Base-by-base conservation (phyloP, 495 filamentous ascomycete genomes). In the Hyaloscypha variabilis region DNA sequence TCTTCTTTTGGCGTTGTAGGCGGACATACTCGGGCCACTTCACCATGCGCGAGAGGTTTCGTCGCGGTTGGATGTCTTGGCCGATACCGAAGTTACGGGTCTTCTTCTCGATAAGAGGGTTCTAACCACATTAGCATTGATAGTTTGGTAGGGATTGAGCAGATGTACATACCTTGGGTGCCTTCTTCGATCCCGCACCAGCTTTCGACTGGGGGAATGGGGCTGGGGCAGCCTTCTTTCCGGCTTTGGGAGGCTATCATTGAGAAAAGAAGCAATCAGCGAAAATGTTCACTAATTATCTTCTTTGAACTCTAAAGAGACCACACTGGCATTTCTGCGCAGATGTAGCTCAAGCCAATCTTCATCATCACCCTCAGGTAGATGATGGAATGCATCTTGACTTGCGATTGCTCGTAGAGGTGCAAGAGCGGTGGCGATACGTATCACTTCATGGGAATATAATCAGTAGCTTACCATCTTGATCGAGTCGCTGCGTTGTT, bases 1-100 rank as follows among this genome's bases (percentile, higher is more conserved):
- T 94, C 90, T 98, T 99, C 87, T 93, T 93, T 86, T 98, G 96
- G 85, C 95, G 94, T 85, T 98, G 96, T 58, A 98, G 94, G 74
- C 93, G 96, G 82, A 98, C 90, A 84, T 96, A 97, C 82, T 94
- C 91, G 76, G 94, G 94, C 96, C 96, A 99, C 86, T 94, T 96
- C 74, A 97, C 95, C 92, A 98, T 97, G 79, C 96, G 96, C 72
- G 92, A 93, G 64, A 99, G 88, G 85, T 98, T 97, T 79, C 95
- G 92, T 77, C 86, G 87, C 76, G 95, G 95, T 85, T 99, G 96
- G 84, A 98, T 92, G 80, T 95, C 94, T 86, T 97, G 93, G 79
- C 96, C 96, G 78, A 98, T 97, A 76, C 96, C 96, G 85, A 89
- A 99, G 91, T 99, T 99, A 77, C 92, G 91, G 65, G 92, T 78